Base-by-base conservation (phyloP, 192 early-diverging fungal species). In the Coemansia sp. region DNA sequence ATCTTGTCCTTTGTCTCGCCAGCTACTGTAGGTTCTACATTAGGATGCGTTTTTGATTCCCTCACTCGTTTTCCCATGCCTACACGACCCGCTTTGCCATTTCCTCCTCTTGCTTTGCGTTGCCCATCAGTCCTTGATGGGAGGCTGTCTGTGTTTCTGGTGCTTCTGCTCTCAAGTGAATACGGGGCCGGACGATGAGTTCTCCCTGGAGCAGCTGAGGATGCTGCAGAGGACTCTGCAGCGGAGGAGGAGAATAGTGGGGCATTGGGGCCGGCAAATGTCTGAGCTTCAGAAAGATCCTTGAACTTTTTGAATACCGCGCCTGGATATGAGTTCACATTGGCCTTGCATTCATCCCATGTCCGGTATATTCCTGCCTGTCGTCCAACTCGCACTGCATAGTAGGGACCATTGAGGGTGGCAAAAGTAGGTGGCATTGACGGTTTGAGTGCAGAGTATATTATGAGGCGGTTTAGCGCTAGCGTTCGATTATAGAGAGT, bases 241-340 rank as follows among this genome's bases (percentile, higher is more conserved):
- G n/a, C n/a, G n/a, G n/a, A n/a, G 45, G 66, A 43, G 11, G 40
- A 5, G 14, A 7, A 18, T 60, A 55, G 2, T 0, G 51, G 14
- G 4, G 51, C 28, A 7, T 55, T 10, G 9, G 51, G 65, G 13
- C 66, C 57, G n/a, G 83, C 71, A 77, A 88, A 88, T 2, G 59
- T 48, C 9, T 77, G 66, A 3, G 91, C 91, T 10, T 89, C 87
- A n/a, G 67, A 66, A 3, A 40, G 26, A 9, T 70, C 76, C 5
- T 61, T 60, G 66, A 92, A 93, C 70, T 85, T 85, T 71, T 90
- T 91, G 69, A 72, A 90, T 55, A 67, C 60, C 31, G 88, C 88
- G 26, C 86, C 76, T 11, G 80, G 63, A 43, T 78, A 88, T 0
- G 83, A 78, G 21, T 76, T 67, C 5, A 86, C 78, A 35, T 86